Evolutionary conservation across 2,329 filamentous ascomycete species (phyloP).

Genomic region (Fusarium sp.): DNA sequence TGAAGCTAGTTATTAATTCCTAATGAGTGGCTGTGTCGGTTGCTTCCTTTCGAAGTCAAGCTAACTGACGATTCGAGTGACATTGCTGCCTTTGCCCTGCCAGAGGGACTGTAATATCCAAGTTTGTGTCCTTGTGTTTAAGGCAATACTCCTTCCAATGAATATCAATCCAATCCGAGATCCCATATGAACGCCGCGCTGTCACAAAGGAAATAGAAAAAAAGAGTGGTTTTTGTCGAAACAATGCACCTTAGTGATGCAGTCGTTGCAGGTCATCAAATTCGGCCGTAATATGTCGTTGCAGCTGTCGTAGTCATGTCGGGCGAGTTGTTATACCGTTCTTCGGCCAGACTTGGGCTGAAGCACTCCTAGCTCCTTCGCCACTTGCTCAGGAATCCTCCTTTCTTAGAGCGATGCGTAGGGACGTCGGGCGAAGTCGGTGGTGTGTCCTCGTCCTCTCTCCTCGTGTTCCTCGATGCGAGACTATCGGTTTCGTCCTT

Average conservation of each 20-base stretch:
- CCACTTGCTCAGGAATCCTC: slow-evolving; percentile 45
- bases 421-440: slow-evolving; percentile 53
- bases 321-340: slow-evolving; percentile 16
- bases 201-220: slow-evolving; percentile 28
- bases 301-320: slow-evolving; percentile 23
- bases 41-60: slow-evolving; percentile 19
- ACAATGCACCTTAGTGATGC: slow-evolving; percentile 29
- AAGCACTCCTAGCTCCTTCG: slow-evolving; percentile 38
- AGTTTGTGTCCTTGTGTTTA: slow-evolving; percentile 18
- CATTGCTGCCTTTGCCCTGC: slow-evolving; percentile 39
- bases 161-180: slow-evolving; percentile 11
- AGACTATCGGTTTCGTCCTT: slow-evolving; percentile 59
- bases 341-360: slow-evolving; percentile 15
- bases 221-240: slow-evolving; percentile 1
- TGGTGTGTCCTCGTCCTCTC: slow-evolving; percentile 52
- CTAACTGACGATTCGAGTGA: slow-evolving; percentile 22
- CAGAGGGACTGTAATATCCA: slow-evolving; percentile 41
- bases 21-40: slow-evolving; percentile 38
- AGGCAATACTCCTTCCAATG: slow-evolving; percentile 3
- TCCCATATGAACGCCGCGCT: slow-evolving; percentile 43
- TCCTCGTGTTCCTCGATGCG: slow-evolving; percentile 43
- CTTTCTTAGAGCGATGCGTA: slow-evolving; percentile 48
- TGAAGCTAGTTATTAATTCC: slow-evolving; percentile 42
- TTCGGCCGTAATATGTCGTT: slow-evolving; percentile 41
- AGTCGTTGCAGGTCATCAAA: slow-evolving; percentile 39